Evolutionary conservation across 2,329 filamentous ascomycete genomes (phyloP).

Genomic region (Ophiocordyceps sinensis): DNA sequence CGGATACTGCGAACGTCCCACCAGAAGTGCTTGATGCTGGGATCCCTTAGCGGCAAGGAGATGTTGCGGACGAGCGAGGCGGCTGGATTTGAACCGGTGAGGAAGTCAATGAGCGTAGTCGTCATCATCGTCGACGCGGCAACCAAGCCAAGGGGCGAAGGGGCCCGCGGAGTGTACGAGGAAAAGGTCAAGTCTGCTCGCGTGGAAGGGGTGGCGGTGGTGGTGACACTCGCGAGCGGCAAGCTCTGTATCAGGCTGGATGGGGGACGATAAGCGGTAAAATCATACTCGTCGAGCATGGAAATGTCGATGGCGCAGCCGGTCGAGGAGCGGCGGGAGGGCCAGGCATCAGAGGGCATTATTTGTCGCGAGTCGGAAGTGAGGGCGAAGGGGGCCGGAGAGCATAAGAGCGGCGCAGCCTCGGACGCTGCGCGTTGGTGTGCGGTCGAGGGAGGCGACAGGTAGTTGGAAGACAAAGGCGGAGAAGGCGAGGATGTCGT

Average conservation of each 20-base stretch:
- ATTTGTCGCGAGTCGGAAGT: not conserved
- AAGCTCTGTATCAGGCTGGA: not conserved
- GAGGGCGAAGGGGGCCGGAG: constrained; percentile 42
- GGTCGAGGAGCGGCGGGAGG: not conserved
- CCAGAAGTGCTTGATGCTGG: constrained; percentile 74
- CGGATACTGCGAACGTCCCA: constrained; percentile 86
- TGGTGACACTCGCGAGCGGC: not conserved
- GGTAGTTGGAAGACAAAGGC: constrained; percentile 6
- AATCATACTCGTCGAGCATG: not conserved
- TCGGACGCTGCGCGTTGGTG: constrained; percentile 11
- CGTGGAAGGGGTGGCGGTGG: not conserved
- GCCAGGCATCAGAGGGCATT: not conserved
- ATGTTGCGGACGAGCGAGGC: constrained; percentile 70
- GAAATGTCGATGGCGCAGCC: not conserved
- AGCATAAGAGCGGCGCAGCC: constrained; percentile 44
- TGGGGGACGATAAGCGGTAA: not conserved
- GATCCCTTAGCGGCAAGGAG: constrained; percentile 52
- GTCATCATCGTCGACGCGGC: constrained; percentile 17
- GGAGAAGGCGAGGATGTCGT: constrained; percentile 15
- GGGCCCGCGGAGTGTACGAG: not conserved
- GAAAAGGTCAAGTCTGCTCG: not conserved
- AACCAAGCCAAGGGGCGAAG: constrained; percentile 28
- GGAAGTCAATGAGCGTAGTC: constrained; percentile 63
- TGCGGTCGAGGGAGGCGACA: constrained; percentile 7
- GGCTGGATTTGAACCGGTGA: constrained; percentile 67